A percentile compares a stretch with the other conserved stretches of the same genome.
These are phyloP conservation scores for Amaranthus hypochondriacus DNA, from an alignment of 148 eudicot genomes.

Conservation along the genomic window DNA sequence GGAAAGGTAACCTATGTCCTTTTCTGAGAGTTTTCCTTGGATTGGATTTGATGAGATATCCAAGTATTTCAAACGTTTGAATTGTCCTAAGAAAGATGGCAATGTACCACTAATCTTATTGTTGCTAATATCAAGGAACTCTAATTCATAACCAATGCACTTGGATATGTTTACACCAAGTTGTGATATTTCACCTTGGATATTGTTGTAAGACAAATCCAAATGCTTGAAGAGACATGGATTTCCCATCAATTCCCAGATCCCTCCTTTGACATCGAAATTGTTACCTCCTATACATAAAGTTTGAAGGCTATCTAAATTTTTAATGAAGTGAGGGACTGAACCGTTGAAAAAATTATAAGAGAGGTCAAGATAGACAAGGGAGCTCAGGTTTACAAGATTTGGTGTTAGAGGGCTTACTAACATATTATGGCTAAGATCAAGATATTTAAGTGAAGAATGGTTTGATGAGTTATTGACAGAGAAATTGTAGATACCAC, in stretches of 20 bases:
- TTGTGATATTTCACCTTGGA: slow-evolving; percentile 3
- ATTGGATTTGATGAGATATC: slow-evolving; percentile 13
- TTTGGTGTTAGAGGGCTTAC: background rate
- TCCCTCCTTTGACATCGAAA: slow-evolving; percentile 2
- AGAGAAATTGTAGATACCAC: background rate
- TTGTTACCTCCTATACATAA: background rate
- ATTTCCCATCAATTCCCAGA: background rate
- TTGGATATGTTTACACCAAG: background rate
- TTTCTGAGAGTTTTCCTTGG: background rate
- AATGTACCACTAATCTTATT: background rate
- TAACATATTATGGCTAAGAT: background rate
- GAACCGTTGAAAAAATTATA: background rate
- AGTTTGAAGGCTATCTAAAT: background rate
- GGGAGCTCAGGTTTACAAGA: slow-evolving; percentile 4
- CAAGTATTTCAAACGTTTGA: background rate
- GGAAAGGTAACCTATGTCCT: slow-evolving; percentile 4
- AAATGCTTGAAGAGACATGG: background rate
- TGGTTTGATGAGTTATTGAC: background rate
- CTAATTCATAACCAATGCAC: background rate
- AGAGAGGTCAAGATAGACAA: background rate
- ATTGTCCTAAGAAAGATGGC: background rate
- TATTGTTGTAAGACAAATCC: background rate
- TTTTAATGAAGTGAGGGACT: background rate
- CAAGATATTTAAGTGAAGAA: background rate
- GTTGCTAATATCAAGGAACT: slow-evolving; percentile 6